Base-by-base conservation (phyloP, 1,139 yeast species). In the Meyerozyma elateridarum region DNA sequence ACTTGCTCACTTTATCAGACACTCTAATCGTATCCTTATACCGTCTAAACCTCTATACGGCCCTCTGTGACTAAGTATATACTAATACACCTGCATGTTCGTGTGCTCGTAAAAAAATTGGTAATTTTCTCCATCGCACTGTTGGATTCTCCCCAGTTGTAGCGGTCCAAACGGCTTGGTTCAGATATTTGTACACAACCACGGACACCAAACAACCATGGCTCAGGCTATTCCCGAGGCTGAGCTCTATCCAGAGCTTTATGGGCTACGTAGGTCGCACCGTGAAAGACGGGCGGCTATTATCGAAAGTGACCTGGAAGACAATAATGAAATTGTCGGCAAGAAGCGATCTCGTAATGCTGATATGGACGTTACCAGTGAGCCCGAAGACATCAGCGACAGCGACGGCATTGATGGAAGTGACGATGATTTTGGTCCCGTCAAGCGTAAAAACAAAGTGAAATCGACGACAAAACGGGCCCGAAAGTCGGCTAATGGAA, bases 251-350 rank as follows among this genome's bases (percentile, higher is more conserved):
- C 97, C 98, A 2, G 96, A 87, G 56, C 71, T 91, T 20, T 91
- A 89, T 49, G 98, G 98, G 3, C 70, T 91, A 38, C 76, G 97
- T 54, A 73, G 97, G 47, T 84, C 95, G 20, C 80, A 83, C 28
- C 73, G 97, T 46, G 80, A 85, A 14, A 73, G 79, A 43, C 52
- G 56, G 15, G 31, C 31, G 6, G 38, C 56, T n/a, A 42, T 64
- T 6, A 48, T 53, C 21, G 77, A 72, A 15, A 59, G 69, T 28
- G 73, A 68, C 40, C 59, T 57, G 8, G 60, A 64, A 21, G 68
- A 59, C 15, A 32, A 39, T 16, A 36, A 38, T 32, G 16, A 28
- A 32, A 22, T 33, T 21, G 31, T 30, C 20, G 22, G 33, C 20
- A 31, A 36, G 25, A 28, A 29, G 39, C 14, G 27, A 24, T 15